Evolutionary conservation across 2,329 filamentous ascomycete genomes (phyloP).

Genomic region (Penicillium corylophilum): DNA sequence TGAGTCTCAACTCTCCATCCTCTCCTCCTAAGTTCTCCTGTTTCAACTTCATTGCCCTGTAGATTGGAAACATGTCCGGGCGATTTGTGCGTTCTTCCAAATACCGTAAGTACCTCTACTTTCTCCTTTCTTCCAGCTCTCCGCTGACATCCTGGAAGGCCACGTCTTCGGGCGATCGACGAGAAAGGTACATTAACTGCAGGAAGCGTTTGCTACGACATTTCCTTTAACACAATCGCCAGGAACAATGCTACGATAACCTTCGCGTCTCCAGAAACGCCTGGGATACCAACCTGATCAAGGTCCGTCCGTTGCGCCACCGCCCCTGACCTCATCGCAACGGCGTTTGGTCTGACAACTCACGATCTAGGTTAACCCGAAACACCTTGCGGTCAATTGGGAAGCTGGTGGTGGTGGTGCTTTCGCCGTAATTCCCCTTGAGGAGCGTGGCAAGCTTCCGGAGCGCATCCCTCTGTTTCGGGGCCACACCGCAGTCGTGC

Average conservation of each 20-base stretch:
- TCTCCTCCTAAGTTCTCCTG: conserved; percentile 14
- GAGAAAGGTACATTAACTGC: conserved; percentile 62
- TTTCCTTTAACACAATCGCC: conserved; percentile 7
- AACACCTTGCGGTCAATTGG: conserved; percentile 98
- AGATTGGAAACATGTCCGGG: conserved; percentile 57
- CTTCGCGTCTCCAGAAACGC: conserved; percentile 96
- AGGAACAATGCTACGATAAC: conserved; percentile 98
- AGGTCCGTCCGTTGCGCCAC: conserved; percentile 60
- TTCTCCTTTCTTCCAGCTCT: conserved; percentile 18
- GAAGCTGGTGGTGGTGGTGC: conserved; percentile 93
- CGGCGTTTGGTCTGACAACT: conserved; percentile 22
- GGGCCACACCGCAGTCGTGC: conserved; percentile 89
- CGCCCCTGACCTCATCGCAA: conserved; percentile 26
- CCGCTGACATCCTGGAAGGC: conserved; percentile 57
- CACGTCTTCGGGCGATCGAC: conserved; percentile 97
- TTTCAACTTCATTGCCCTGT: conserved; percentile 7
- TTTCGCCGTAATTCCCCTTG: conserved; percentile 90
- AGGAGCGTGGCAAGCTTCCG: conserved; percentile 85
- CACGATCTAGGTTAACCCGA: conserved; percentile 74
- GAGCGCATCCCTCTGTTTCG: conserved; percentile 93
- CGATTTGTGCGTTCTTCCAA: conserved; percentile 73
- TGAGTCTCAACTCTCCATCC: conserved; percentile 21
- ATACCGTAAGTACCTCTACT: conserved; percentile 58
- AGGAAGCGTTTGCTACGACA: background rate
- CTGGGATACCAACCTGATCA: conserved; percentile 98